phyloP scores from a whole-genome alignment of 345 rosid genomes.

The Arabidopsis arenosa region DNA sequence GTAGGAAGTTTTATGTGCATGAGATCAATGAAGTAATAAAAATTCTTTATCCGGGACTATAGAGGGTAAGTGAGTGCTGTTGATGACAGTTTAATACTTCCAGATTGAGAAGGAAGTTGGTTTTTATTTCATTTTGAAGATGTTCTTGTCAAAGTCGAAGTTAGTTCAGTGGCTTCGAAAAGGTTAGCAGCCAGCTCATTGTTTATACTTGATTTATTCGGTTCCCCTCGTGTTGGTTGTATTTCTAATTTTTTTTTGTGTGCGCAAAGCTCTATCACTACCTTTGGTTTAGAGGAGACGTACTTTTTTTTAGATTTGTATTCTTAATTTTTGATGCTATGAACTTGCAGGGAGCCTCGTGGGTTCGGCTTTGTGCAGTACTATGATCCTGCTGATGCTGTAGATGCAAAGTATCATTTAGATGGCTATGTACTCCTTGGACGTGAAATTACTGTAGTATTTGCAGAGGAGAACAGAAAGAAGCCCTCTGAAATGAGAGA shows the following conservation, averaged over 20 bases:
- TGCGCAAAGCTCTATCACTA: not conserved
- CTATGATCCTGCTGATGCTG: conserved; percentile 86
- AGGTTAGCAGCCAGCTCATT: conserved; percentile 70
- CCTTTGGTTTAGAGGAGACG: not conserved
- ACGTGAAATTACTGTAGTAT: conserved; percentile 76
- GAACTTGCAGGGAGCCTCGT: conserved; percentile 72
- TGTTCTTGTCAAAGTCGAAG: conserved; percentile 55
- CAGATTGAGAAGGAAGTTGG: conserved; percentile 56
- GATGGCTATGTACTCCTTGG: conserved; percentile 87
- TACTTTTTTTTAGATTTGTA: conserved; percentile 35
- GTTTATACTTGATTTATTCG: conserved; percentile 43
- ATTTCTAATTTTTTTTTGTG: not conserved
- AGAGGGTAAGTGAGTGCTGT: conserved; percentile 50
- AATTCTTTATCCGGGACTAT: conserved; percentile 47
- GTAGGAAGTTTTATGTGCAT: conserved; percentile 42
- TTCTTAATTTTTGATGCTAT: conserved; percentile 11
- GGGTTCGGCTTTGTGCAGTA: conserved; percentile 95
- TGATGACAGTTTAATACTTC: conserved; percentile 56
- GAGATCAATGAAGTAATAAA: conserved; percentile 65
- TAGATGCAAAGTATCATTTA: conserved; percentile 82
- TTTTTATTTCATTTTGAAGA: conserved; percentile 65
- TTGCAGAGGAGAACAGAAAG: conserved; percentile 93
- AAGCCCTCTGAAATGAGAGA: conserved; percentile 92
- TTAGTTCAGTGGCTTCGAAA: conserved; percentile 52
- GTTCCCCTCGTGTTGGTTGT: not conserved